Base-by-base conservation (phyloP, 2,329 filamentous ascomycete species). In the Xylaria sp. region DNA sequence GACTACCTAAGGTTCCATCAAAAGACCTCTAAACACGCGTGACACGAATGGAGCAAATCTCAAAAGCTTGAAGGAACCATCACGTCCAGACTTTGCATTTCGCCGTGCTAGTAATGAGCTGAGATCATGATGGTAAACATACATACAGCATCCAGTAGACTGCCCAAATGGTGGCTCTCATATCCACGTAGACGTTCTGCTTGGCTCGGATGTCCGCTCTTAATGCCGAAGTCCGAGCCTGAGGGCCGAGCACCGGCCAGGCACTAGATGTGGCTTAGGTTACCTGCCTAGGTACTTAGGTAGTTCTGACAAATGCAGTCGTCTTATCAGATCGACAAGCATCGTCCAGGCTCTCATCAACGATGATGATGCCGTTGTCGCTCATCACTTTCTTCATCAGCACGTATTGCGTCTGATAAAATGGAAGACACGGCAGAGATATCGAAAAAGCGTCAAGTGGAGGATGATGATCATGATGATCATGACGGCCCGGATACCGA, bases 401-500 rank as follows among this genome's bases (percentile, higher is more conserved):
- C 21, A 19, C 21, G n/a, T 19, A 35, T 8, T 23, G 33, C 43
- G 31, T 31, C 21, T 33, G 21, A 38, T 61, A 65, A 25, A 12
- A 67, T 67, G 65, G 65, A 45, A 6, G 65, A 63, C 37, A 17
- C 50, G 42, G 38, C 42, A 38, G 57, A 61, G 14, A n/a, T 38
- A 19, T 4, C 63, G 12, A 56, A 58, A 35, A 67, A 62, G 38
- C 63, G 54, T 55, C 54, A 28, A 14, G 21, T 64, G 25, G 64
- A 66, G 9, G 63, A 67, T 4, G 66, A 67, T 57, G 63, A 50
- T 1, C 45, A 47, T 15, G 58, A 71, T 35, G 69, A 72, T 21
- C 65, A 72, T 43, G 71, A 74, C 5, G 68, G 71, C n/a, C 70
- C 71, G 15, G 67, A 74, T 9, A 1, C 19, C 1, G 69, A 72